Evolutionary conservation across 768 basidiomycete species (phyloP), one percentile per base, ranked within the genome.

Genomic region (Lepiota brunneoincarnata): DNA sequence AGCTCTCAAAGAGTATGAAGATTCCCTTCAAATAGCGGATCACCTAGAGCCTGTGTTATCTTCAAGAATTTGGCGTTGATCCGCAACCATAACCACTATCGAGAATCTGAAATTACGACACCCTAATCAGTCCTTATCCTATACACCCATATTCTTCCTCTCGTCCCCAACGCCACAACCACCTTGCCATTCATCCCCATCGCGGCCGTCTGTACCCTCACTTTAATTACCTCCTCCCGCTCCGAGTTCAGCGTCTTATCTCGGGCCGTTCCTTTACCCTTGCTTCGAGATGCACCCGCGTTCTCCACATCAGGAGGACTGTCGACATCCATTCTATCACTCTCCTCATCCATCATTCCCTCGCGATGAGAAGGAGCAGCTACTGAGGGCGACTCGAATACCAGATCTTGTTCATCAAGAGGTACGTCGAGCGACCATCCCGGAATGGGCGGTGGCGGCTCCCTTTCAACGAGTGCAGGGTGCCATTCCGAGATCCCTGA

Each of bases 101-200:
- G n/a, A n/a, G n/a, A n/a, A n/a, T n/a, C n/a, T n/a, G n/a, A n/a
- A n/a, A n/a, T n/a, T n/a, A n/a, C n/a, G n/a, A 31, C 31, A 31
- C 37, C 24, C 17, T 21, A 35, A 28, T 28, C 35, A 17, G 55
- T 50, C 39, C 36, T 54, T 36, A 59, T 55, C 28, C 58, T 60
- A 75, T 77, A 79, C 11, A 76, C 63, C 75, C 75, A 77, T 11
- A 77, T 54, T 21, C 58, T 71, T 14, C 72, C 73, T 49, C 64
- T 63, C 6, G 70, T 66, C 4, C 76, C 77, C 43, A 73, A 71
- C 21, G 71, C 76, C 18, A 75, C 63, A 49, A 79, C 64, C 12
- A 70, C 57, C 35, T 63, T 63, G 4, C 81, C 82, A 38, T 70
- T 71, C 59, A 71, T 66, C 0, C 76, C 71, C 62, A 82, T 71